These are phyloP conservation scores for Tolypocladium capitatum DNA, from an alignment of 2,329 filamentous ascomycete genomes.

Conservation along the genomic window DNA sequence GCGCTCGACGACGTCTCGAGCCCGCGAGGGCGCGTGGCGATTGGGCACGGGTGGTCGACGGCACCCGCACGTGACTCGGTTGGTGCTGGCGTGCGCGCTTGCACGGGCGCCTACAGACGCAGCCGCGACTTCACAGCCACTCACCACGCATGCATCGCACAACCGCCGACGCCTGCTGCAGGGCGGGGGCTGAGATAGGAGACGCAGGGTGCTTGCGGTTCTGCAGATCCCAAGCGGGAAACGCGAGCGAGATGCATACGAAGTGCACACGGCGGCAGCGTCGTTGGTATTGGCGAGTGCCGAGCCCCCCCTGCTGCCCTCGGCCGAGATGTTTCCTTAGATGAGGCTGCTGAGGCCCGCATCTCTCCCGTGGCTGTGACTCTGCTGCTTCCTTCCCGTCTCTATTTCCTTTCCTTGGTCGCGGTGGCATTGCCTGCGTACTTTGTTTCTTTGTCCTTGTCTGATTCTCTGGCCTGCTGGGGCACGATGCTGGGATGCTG, in stretches of 20 bases:
- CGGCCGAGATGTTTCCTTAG: neutral
- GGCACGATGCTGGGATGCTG: constrained; percentile 23
- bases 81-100: neutral
- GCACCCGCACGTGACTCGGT: neutral
- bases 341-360: neutral
- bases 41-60: neutral
- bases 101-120: neutral
- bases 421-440: neutral
- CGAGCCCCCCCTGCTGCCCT: neutral
- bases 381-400: constrained; percentile 11
- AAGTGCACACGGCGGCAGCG: neutral
- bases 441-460: neutral
- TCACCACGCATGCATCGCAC: neutral
- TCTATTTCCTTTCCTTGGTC: constrained; percentile 3
- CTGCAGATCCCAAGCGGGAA: neutral
- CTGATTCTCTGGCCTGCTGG: neutral
- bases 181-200: neutral
- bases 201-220: neutral
- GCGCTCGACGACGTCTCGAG: neutral
- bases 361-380: neutral
- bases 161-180: neutral
- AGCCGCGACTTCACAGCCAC: neutral
- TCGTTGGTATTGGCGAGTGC: neutral
- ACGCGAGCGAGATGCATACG: neutral
- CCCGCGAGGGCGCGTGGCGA: neutral